Percentiles rank a stretch among this genome's conserved stretches.
phyloP scores from a whole-genome alignment of 495 filamentous ascomycete genomes.

The Trichoderma orchidacearum region DNA sequence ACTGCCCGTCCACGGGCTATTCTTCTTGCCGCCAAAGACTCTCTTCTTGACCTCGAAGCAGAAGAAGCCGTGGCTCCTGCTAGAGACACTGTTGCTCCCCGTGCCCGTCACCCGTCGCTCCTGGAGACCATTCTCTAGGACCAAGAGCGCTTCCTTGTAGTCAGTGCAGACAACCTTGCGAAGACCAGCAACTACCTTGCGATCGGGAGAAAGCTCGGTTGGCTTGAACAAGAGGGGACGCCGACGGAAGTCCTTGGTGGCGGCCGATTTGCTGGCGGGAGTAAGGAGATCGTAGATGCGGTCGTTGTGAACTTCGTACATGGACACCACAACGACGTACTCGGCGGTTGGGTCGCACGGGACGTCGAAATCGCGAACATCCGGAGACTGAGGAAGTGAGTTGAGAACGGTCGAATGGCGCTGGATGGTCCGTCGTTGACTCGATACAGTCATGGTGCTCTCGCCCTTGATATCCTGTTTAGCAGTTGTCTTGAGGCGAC shows the following conservation, averaged over 20 bases:
- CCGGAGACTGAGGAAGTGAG: slow-evolving; percentile 60
- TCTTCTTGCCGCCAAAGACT: slow-evolving; percentile 22
- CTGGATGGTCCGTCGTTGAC: slow-evolving; percentile 44
- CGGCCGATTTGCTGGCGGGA: slow-evolving; percentile 28
- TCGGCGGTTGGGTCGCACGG: slow-evolving; percentile 59
- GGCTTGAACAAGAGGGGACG: slow-evolving; percentile 75
- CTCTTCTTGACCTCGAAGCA: slow-evolving; percentile 88
- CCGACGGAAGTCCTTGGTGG: slow-evolving; percentile 54
- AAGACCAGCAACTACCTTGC: slow-evolving; percentile 84
- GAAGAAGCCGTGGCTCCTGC: slow-evolving; percentile 91
- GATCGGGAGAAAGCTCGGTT: slow-evolving; percentile 69
- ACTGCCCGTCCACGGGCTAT: slow-evolving; percentile 58
- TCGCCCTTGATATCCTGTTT: slow-evolving; percentile 29
- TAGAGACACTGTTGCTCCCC: slow-evolving; percentile 76
- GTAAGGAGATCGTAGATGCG: slow-evolving; percentile 89
- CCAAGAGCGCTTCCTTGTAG: slow-evolving; percentile 76
- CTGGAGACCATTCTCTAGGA: slow-evolving; percentile 78
- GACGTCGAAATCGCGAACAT: slow-evolving; percentile 55
- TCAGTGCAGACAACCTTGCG: slow-evolving; percentile 80
- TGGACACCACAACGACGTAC: slow-evolving; percentile 81
- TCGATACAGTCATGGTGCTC: slow-evolving; percentile 23
- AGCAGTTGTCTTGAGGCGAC: slow-evolving; percentile 22
- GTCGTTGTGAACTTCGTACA: slow-evolving; percentile 99
- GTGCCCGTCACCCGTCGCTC: slow-evolving; percentile 85
- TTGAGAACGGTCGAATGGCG: slow-evolving; percentile 53